phyloP scores from a whole-genome alignment of 1,284 basidiomycete species.

The Trametes sp. region DNA sequence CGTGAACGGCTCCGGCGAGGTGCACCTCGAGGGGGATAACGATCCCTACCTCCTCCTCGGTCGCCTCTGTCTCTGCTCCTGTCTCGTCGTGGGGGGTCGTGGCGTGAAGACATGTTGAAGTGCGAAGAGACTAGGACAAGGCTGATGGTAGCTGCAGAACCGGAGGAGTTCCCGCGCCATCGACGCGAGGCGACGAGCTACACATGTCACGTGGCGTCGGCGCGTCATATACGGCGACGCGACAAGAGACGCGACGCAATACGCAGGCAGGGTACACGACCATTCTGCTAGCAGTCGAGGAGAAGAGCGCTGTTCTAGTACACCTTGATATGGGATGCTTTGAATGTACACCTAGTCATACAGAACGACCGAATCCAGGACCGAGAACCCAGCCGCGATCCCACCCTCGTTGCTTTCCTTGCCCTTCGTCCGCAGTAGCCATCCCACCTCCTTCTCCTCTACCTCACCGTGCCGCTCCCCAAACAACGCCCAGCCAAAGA shows the following conservation, averaged over 20 bases:
- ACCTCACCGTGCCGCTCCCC: conserved; percentile 43
- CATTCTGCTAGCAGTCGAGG: no score
- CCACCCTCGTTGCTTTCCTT: conserved; percentile 95
- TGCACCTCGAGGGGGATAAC: conserved; percentile 51
- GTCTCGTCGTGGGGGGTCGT: conserved; percentile 67
- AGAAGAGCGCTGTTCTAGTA: not conserved
- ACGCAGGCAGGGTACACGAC: no score
- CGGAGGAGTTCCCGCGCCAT: not conserved
- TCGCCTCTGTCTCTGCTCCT: conserved; percentile 72
- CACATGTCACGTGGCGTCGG: conserved; percentile 5
- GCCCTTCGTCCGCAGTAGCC: conserved; percentile 92
- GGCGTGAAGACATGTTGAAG: conserved; percentile 54
- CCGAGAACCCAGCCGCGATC: conserved; percentile 91
- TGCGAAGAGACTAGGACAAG: not conserved
- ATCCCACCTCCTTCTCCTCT: conserved; percentile 77
- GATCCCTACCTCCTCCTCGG: conserved; percentile 74
- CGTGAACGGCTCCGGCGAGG: conserved; percentile 71
- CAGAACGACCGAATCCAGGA: conserved; percentile 83
- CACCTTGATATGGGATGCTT: not conserved
- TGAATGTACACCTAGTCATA: conserved; percentile 50
- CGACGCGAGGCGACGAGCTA: not conserved
- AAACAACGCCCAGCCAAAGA: conserved; percentile 92
- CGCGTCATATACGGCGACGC: conserved; percentile 3
- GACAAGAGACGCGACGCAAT: not conserved
- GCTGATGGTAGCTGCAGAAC: conserved; percentile 7